Evolutionary conservation across 1,284 basidiomycete genomes (phyloP).

Genomic region (Tilletia walkeri): DNA sequence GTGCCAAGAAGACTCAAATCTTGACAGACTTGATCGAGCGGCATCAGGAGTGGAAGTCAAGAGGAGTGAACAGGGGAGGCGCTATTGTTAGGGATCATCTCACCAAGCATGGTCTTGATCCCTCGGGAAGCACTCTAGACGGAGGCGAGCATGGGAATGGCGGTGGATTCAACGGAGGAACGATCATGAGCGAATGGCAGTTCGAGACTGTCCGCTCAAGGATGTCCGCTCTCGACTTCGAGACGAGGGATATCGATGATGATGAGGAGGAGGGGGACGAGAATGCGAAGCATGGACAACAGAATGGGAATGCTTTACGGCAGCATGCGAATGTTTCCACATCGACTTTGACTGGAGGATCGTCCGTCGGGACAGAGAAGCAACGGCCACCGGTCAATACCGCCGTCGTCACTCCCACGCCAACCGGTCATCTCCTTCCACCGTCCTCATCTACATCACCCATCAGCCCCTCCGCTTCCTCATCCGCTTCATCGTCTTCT

Average conservation of each 20-base stretch:
- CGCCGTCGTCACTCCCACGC: background rate
- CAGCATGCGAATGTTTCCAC: background rate
- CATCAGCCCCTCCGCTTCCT: background rate
- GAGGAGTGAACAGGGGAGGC: constrained; percentile 39
- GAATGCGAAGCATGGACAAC: background rate
- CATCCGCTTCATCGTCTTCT: background rate
- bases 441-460: background rate
- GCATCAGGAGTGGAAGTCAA: constrained; percentile 52
- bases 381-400: background rate
- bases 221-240: constrained; percentile 61
- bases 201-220: constrained; percentile 78
- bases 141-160: background rate
- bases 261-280: constrained; percentile 20
- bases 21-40: constrained; percentile 79
- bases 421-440: constrained; percentile 1
- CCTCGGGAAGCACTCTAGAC: background rate
- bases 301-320: background rate
- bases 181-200: constrained; percentile 86
- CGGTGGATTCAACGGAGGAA: constrained; percentile 54
- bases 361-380: background rate
- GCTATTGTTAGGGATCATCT: constrained; percentile 38
- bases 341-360: background rate
- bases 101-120: constrained; percentile 20
- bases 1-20: constrained; percentile 72
- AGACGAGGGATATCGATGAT: constrained; percentile 64